phyloP scores from a whole-genome alignment of 805 yeast genomes.

The Schwanniomyces yamadae region DNA sequence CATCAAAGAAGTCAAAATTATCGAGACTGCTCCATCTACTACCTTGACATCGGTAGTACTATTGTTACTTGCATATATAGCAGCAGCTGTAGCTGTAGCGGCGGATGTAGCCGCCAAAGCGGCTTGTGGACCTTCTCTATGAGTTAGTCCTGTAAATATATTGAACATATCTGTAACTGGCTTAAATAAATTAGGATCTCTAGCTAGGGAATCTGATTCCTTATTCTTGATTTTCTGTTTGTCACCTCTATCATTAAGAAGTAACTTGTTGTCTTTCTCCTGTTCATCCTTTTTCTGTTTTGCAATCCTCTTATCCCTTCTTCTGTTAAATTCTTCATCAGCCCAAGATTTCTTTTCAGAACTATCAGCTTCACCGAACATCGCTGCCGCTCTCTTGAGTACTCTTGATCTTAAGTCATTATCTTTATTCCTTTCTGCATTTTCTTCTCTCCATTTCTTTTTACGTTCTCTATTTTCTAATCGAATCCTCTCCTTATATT shows the following conservation, averaged over 20 bases:
- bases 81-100: conserved; percentile 37
- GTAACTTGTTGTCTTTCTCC: conserved; percentile 14
- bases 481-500: conserved; percentile 56
- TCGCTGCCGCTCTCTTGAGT: conserved; percentile 61
- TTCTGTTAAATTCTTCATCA: conserved; percentile 63
- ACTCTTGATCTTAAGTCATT: conserved; percentile 82
- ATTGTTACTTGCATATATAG: conserved; percentile 29
- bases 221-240: conserved; percentile 14
- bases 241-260: conserved; percentile 10
- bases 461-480: conserved; percentile 74
- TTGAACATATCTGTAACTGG: conserved; percentile 35
- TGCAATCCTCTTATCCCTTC: conserved; percentile 59
- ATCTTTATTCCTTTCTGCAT: conserved; percentile 79
- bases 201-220: conserved; percentile 18
- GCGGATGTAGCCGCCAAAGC: conserved; percentile 37
- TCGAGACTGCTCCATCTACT: conserved; percentile 23
- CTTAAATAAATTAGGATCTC: conserved; percentile 25
- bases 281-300: conserved; percentile 38
- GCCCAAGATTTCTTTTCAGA: conserved; percentile 64
- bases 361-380: conserved; percentile 63
- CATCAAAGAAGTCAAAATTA: conserved; percentile 22
- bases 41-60: conserved; percentile 17
- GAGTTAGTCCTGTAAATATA: conserved; percentile 32
- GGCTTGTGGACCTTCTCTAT: conserved; percentile 32
- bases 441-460: conserved; percentile 80